A percentile compares a stretch with the other conserved stretches of the same genome.
Conservation (phyloP, 495 filamentous ascomycete genomes). For the Apodospora peruviana region DNA sequence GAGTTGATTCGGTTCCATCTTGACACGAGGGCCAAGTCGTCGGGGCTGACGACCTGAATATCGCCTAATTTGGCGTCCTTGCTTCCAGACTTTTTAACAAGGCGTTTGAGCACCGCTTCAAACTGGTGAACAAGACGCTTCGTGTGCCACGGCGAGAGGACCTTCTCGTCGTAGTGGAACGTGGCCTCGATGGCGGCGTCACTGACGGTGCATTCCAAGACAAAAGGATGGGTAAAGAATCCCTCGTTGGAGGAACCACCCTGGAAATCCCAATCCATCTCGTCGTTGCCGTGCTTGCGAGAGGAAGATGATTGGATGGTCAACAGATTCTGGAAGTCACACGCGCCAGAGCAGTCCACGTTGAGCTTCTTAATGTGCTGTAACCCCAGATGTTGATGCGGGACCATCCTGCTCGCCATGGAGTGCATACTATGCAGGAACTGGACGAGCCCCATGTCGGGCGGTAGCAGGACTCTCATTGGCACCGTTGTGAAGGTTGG, state of each 20-base stretch:
- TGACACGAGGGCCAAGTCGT: constrained; percentile 13
- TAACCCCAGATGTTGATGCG: constrained; percentile 43
- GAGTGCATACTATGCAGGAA: constrained; percentile 27
- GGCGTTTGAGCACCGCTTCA: constrained; percentile 12
- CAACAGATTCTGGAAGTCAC: constrained; percentile 38
- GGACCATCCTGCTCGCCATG: constrained; percentile 27
- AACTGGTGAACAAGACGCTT: constrained; percentile 21
- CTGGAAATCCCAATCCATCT: constrained; percentile 15
- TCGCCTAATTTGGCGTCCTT: constrained; percentile 8
- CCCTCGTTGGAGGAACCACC: constrained; percentile 11
- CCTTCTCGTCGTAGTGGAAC: constrained; percentile 16
- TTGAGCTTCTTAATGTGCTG: constrained; percentile 33
- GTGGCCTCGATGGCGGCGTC: constrained; percentile 10
- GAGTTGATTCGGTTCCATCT: constrained; percentile 30
- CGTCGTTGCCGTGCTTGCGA: not conserved
- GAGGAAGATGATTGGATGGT: constrained; percentile 23
- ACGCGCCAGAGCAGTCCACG: constrained; percentile 21
- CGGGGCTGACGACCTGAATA: constrained; percentile 13
- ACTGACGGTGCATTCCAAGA: constrained; percentile 15
- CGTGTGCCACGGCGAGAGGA: constrained; percentile 17
- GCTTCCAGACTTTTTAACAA: constrained; percentile 4
- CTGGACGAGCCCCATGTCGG: constrained; percentile 2
- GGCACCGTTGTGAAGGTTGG: constrained; percentile 57
- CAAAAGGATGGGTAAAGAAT: constrained; percentile 24
- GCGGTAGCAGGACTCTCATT: constrained; percentile 28